Evolutionary conservation across 2,329 filamentous ascomycete species (phyloP).

Genomic region (Ophiobolus disseminans): DNA sequence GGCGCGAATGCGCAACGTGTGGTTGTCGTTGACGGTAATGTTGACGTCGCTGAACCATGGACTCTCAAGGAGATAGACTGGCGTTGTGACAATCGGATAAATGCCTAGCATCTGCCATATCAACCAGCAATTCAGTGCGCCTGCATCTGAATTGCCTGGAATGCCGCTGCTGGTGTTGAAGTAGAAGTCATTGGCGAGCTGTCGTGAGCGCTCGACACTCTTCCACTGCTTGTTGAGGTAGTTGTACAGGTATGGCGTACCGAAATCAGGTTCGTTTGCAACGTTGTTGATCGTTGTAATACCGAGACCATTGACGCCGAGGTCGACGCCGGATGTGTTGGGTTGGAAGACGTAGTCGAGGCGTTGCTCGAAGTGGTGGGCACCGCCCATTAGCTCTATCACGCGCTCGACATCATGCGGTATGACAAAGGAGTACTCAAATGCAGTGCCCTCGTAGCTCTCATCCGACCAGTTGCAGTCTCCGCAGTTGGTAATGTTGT

Average conservation of each 20-base stretch:
- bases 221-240: conserved; percentile 52
- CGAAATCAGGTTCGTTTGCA: conserved; percentile 51
- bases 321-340: conserved; percentile 46
- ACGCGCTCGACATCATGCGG: conserved; percentile 53
- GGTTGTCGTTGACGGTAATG: conserved; percentile 44
- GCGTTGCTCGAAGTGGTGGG: conserved; percentile 46
- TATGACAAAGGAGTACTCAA: conserved; percentile 54
- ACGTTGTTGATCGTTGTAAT: conserved; percentile 48
- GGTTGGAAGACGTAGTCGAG: conserved; percentile 53
- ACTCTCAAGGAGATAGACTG: conserved; percentile 55
- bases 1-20: conserved; percentile 57
- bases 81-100: conserved; percentile 58
- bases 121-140: conserved; percentile 59
- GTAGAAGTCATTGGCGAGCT: conserved; percentile 52
- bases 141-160: conserved; percentile 56
- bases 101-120: conserved; percentile 60
- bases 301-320: conserved; percentile 45
- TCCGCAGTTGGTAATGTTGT: conserved; percentile 53
- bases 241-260: conserved; percentile 52
- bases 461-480: conserved; percentile 52
- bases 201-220: conserved; percentile 39
- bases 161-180: conserved; percentile 50
- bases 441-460: conserved; percentile 53
- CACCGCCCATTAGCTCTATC: conserved; percentile 54
- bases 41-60: conserved; percentile 55